Conservation (phyloP, 1,139 yeast species). For the Magnusiomyces ingens region DNA sequence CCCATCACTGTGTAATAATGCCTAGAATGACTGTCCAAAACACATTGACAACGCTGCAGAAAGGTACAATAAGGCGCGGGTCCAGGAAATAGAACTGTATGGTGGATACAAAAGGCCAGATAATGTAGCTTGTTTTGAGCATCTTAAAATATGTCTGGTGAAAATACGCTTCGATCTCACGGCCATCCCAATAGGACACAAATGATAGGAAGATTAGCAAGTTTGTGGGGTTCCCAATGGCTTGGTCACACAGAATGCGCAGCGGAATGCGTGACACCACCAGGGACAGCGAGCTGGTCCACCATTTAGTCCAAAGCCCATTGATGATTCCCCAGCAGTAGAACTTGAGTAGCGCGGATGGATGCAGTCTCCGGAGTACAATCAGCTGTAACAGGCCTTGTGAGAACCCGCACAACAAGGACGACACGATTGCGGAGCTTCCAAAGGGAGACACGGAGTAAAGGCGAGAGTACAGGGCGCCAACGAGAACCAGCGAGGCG, state of each 20-base stretch:
- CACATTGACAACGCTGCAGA: constrained; percentile 31
- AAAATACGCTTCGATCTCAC: constrained; percentile 29
- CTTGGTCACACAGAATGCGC: constrained; percentile 31
- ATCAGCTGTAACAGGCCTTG: constrained; percentile 31
- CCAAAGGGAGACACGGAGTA: constrained; percentile 27
- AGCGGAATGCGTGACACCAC: constrained; percentile 21
- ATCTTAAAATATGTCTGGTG: constrained; percentile 24
- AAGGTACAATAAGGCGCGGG: constrained; percentile 30
- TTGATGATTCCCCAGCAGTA: constrained; percentile 35
- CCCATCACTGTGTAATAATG: constrained; percentile 17
- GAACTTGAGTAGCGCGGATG: constrained; percentile 27
- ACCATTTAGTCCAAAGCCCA: constrained; percentile 35
- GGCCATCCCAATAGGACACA: constrained; percentile 35
- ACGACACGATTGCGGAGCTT: constrained; percentile 31
- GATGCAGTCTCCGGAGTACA: constrained; percentile 18
- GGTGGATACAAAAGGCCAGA: constrained; percentile 35
- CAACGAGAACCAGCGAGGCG: constrained; percentile 3
- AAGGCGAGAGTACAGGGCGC: constrained; percentile 21
- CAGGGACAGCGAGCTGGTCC: constrained; percentile 31
- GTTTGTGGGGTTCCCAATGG: constrained; percentile 32
- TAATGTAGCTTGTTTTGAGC: constrained; percentile 28
- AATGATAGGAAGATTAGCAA: constrained; percentile 30
- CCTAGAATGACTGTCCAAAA: constrained; percentile 34
- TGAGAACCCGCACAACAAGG: constrained; percentile 31
- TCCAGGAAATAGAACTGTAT: constrained; percentile 31